phyloP scores from a whole-genome alignment of 495 filamentous ascomycete species.

The Lasiosphaeriaceae sp. region DNA sequence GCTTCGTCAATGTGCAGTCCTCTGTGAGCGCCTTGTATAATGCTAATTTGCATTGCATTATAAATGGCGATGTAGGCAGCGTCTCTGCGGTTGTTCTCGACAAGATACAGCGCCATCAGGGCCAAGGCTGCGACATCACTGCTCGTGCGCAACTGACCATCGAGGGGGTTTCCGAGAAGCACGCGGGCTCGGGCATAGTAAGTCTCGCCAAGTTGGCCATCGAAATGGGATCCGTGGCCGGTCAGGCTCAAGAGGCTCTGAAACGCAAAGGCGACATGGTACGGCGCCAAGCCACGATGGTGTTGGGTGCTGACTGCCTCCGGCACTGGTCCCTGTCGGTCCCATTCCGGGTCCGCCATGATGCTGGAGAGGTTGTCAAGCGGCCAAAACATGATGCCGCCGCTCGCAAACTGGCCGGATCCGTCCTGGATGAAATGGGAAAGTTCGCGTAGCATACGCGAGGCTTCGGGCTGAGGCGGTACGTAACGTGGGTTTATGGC shows the following conservation, averaged over 20 bases:
- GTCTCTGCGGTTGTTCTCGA: constrained; percentile 39
- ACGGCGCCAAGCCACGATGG: constrained; percentile 24
- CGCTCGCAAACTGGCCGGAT: constrained; percentile 19
- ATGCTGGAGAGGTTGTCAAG: constrained; percentile 16
- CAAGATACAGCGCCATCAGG: constrained; percentile 36
- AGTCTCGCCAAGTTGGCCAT: constrained; percentile 24
- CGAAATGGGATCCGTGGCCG: constrained; percentile 13
- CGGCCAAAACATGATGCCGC: constrained; percentile 39
- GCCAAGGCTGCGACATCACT: constrained; percentile 31
- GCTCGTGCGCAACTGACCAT: constrained; percentile 25
- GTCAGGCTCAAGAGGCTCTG: constrained; percentile 17
- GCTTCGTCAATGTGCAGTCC: constrained; percentile 25
- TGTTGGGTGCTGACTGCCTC: no score
- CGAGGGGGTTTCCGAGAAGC: constrained; percentile 35
- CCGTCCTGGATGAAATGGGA: constrained; percentile 32
- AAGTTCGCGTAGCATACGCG: constrained; percentile 19
- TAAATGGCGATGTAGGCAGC: constrained; percentile 34
- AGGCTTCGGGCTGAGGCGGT: constrained; percentile 23
- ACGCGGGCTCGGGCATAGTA: constrained; percentile 30
- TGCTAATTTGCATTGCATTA: constrained; percentile 32
- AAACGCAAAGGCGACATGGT: constrained; percentile 29
- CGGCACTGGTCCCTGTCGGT: no score
- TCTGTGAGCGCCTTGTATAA: constrained; percentile 35
- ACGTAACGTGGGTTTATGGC: constrained; percentile 21
- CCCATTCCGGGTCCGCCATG: background rate